phyloP scores from a whole-genome alignment of 2,329 filamentous ascomycete species.

The Cordyceps javanica region DNA sequence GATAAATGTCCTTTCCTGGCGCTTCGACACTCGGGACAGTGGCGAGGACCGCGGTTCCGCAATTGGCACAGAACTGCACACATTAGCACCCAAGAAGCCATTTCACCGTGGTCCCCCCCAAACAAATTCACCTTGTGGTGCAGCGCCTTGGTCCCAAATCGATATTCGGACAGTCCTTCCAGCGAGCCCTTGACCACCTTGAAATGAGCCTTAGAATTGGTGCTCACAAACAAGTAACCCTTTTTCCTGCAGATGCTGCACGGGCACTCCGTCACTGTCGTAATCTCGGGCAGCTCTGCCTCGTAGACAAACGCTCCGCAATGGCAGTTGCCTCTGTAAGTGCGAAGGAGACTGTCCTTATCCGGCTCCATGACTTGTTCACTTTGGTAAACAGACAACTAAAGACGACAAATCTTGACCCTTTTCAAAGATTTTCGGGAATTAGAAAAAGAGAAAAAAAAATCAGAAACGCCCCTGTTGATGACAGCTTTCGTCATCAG shows the following conservation, averaged over 20 bases:
- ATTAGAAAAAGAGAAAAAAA: no score
- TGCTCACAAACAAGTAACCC: conserved; percentile 35
- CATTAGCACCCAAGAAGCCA: background rate
- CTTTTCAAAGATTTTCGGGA: no score
- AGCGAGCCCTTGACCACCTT: conserved; percentile 41
- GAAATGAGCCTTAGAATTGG: conserved; percentile 26
- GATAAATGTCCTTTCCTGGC: conserved; percentile 23
- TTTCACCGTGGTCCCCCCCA: no score
- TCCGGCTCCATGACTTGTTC: background rate
- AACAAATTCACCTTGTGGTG: conserved; percentile 34
- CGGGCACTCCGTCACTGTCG: conserved; percentile 51
- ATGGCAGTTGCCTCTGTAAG: conserved; percentile 53
- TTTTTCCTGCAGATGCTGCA: conserved; percentile 59
- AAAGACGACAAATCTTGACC: no score
- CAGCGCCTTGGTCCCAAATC: conserved; percentile 32
- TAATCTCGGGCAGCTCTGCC: conserved; percentile 49
- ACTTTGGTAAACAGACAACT: no score
- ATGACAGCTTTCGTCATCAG: no score
- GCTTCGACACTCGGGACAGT: conserved; percentile 21
- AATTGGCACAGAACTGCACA: conserved; percentile 47
- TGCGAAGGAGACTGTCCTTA: conserved; percentile 21
- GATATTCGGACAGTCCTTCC: conserved; percentile 36
- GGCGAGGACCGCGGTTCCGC: conserved; percentile 38
- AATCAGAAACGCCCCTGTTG: no score
- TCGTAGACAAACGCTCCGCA: conserved; percentile 50